Evolutionary conservation across 2,329 filamentous ascomycete genomes (phyloP), one percentile per base, ranked within the genome.

Genomic region (Claviceps purpurea): DNA sequence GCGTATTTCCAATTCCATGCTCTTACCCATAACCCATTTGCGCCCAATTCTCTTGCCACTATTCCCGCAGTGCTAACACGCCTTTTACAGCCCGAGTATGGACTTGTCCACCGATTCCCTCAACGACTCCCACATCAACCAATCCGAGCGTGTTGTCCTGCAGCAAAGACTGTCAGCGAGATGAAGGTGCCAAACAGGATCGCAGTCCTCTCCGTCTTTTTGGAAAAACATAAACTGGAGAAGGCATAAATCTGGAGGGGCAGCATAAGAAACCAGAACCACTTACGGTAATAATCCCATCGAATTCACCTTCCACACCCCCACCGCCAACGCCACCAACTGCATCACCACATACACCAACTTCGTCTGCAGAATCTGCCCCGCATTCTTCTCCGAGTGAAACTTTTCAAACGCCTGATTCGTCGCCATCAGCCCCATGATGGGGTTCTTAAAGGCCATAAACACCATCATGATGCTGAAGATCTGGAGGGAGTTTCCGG

Each of bases 381-480:
- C 73, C 57, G 77, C 79, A 59, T 87, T 95, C 38, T 79, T 81
- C 50, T 89, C 83, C 20, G 87, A 90, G 67, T 96, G 89, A 69
- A 95, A 95, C 56, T 85, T 84, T 64, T 88, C 81, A 67, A 98
- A 97, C n/a, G 87, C 87, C 63, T 84, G 79, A 64, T 93, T 89
- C 47, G 91, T 91, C 59, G 75, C 81, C 55, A 95, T 70, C 46
- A 97, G 73, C 38, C 90, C 93, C 68, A 88, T 81, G 55, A 98
- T 78, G 10, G 93, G 93, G 59, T 87, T 94, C 76, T 97, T 97
- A 78, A 98, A 98, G 46, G 95, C 84, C 86, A 96, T 97, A 63
- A 91, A 90, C 18, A 97, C 91, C 90, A 97, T 98, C 89, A 97
- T 97, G 70, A 98, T 97, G 70, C 87, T 94, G 75, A 98, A 98